Base-by-base conservation (phyloP, 2,329 filamentous ascomycete genomes). In the Trichophaea hybrida region DNA sequence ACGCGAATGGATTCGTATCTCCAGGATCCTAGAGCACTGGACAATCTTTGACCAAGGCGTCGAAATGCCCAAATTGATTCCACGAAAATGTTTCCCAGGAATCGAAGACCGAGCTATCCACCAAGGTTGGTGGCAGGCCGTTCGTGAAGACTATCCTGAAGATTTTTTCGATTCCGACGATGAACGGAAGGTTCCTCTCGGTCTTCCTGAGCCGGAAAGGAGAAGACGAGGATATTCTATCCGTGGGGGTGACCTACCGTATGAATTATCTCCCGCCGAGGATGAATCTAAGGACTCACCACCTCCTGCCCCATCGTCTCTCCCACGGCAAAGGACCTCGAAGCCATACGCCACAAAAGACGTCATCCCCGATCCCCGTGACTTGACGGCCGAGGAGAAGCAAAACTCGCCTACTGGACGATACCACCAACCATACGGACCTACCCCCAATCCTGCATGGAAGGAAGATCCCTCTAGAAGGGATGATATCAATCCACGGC, bases 1-100 rank as follows among this genome's bases (percentile, higher is more conserved):
- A 34, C 66, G 65, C 12, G 67, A 69, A 44, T 57, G 64, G 12
- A 56, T 53, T 35, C 64, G 67, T 6, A 51, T 69, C 5, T 65
- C 65, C 33, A 67, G 63, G 7, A 50, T 68, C 4, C 51, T 68
- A 32, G 61, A 59, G 17, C 56, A 59, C 31, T 68, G 65, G 53
- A 62, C 62, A 2, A 61, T 69, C 33, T 59, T 64, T 5, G 65
- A 67, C 31, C 59, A 61, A 34, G 62, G 58, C 24, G 34, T 38
- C 1, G 48, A 53, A 2, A 61, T 64, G 44, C 64, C 63, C 7
- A 65, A 65, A 46, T 34, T 61, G 40, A 62, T 66, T 12, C 63
- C 63, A 4, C 46, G 63, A 2, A 43, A 60, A 15, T 65, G 61
- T 44, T 65, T 66, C 55, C 64, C 64, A 1, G 55, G 59, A n/a